phyloP scores from a whole-genome alignment of 345 rosid genomes.

The Cardamine resedifolia region DNA sequence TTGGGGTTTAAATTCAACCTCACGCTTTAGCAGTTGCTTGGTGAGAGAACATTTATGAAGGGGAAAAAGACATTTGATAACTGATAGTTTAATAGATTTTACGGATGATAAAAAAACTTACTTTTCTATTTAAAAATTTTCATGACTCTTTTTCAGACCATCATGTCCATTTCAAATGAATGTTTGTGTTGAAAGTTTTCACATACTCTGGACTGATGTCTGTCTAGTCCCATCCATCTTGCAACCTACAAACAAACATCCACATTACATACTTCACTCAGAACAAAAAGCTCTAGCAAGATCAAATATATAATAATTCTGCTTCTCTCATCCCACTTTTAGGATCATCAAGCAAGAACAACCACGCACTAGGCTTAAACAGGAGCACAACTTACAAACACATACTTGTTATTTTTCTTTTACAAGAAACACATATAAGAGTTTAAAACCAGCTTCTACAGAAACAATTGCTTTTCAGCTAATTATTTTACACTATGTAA shows the following conservation, averaged over 20 bases:
- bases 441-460: background rate
- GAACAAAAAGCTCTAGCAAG: conserved; percentile 8
- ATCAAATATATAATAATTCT: background rate
- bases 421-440: background rate
- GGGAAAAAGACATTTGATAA: too few relatives aligned
- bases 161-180: too few relatives aligned
- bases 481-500: background rate
- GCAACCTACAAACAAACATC: conserved; percentile 45
- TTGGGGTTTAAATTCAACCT: too few relatives aligned
- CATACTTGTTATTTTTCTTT: background rate
- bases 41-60: too few relatives aligned
- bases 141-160: too few relatives aligned
- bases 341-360: conserved; percentile 6
- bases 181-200: too few relatives aligned
- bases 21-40: too few relatives aligned
- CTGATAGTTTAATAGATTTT: too few relatives aligned
- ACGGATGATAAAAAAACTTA: too few relatives aligned
- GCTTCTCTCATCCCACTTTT: background rate
- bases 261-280: conserved; percentile 9
- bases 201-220: conserved; percentile 85
- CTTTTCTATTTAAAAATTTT: too few relatives aligned
- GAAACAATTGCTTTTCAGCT: too few relatives aligned
- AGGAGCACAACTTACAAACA: background rate
- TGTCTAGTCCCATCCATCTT: conserved; percentile 96
- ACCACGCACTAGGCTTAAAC: background rate